These are phyloP conservation scores for Emmonsiellopsis sp. DNA, from an alignment of 2,329 filamentous ascomycete genomes.

Conservation along the genomic window DNA sequence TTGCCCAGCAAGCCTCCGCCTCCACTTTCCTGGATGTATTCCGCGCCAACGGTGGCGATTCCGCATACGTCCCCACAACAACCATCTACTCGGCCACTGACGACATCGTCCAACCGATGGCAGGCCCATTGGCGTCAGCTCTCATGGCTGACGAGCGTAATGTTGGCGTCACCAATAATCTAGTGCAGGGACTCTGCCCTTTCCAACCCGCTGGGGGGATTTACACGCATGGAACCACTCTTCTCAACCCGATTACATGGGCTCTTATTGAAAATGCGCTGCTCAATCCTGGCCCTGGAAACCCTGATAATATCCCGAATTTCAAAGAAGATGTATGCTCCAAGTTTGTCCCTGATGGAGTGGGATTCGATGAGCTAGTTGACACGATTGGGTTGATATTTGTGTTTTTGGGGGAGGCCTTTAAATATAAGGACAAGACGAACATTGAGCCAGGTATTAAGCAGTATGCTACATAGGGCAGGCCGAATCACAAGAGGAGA, in stretches of 20 bases:
- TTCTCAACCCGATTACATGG: slow-evolving; percentile 41
- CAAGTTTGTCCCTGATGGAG: not conserved
- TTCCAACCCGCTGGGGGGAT: slow-evolving; percentile 29
- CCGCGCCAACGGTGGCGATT: slow-evolving; percentile 38
- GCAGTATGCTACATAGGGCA: not conserved
- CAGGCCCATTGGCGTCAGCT: slow-evolving; percentile 39
- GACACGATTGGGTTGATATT: not conserved
- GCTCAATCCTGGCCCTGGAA: not conserved
- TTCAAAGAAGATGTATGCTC: not conserved
- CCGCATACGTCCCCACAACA: slow-evolving; percentile 48
- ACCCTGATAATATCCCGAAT: not conserved
- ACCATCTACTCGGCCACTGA: slow-evolving; percentile 44
- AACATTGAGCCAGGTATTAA: not conserved
- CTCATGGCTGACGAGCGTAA: slow-evolving; percentile 33
- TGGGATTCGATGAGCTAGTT: not conserved
- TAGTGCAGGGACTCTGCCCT: slow-evolving; percentile 37
- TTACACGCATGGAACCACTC: slow-evolving; percentile 40
- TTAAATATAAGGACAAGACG: not conserved
- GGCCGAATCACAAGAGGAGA: too few species aligned
- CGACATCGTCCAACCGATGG: slow-evolving; percentile 45
- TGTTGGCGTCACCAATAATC: slow-evolving; percentile 42
- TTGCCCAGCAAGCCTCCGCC: slow-evolving; percentile 42
- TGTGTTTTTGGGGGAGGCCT: not conserved
- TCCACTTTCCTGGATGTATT: slow-evolving; percentile 37
- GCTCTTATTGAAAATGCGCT: slow-evolving; percentile 16